Conservation (phyloP, 805 yeast genomes). For the Candida mattraensis region DNA sequence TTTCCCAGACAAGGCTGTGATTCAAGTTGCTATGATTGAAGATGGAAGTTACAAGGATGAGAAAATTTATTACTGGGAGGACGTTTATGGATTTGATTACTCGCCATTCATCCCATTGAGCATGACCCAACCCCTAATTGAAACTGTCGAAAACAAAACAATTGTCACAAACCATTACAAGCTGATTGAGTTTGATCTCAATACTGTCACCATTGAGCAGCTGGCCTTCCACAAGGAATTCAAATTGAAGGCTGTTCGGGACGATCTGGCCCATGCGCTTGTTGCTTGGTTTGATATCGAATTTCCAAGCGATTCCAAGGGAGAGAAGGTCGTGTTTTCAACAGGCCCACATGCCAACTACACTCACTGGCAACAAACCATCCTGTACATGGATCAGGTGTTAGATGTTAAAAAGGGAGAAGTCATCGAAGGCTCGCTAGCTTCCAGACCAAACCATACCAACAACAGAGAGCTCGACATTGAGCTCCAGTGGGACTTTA, state of each 20-base stretch:
- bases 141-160: constrained; percentile 76
- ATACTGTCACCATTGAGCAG: constrained; percentile 81
- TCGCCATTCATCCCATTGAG: constrained; percentile 85
- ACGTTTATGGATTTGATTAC: constrained; percentile 96
- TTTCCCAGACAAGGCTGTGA: constrained; percentile 90
- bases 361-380: constrained; percentile 99
- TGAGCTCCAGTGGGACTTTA: constrained; percentile 59
- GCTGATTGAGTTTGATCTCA: constrained; percentile 81
- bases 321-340: constrained; percentile 69
- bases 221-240: constrained; percentile 75
- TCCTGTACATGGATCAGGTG: constrained; percentile 84
- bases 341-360: constrained; percentile 94
- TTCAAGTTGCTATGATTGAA: constrained; percentile 89
- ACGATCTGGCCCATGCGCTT: constrained; percentile 83
- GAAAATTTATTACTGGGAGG: constrained; percentile 92
- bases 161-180: constrained; percentile 73
- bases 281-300: constrained; percentile 94
- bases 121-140: constrained; percentile 93
- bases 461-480: constrained; percentile 93
- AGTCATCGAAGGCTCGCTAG: constrained; percentile 63
- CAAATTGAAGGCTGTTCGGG: constrained; percentile 67
- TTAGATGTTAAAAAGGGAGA: constrained; percentile 78
- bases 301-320: constrained; percentile 62
- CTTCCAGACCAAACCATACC: constrained; percentile 68
- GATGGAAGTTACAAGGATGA: constrained; percentile 91